Evolutionary conservation across 371 early-diverging fungal species (phyloP).

Genomic region (Dinochytrium kinnereticum): DNA sequence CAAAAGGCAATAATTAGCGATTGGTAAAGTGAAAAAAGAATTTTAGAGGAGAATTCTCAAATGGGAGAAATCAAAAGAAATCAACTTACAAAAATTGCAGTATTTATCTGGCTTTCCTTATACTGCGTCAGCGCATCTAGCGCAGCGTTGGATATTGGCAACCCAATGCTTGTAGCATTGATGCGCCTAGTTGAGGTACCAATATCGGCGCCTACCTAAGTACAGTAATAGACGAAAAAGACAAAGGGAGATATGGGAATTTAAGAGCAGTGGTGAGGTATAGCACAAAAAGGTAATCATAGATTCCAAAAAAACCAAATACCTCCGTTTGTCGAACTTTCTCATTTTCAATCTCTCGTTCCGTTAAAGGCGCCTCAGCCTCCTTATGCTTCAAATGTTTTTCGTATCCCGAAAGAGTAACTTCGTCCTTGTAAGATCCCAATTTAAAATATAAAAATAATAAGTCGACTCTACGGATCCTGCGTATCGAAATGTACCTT

Average conservation of each 20-base stretch:
- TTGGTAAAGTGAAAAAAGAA: neutral
- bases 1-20: neutral
- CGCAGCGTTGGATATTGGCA: constrained; percentile 57
- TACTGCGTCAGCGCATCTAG: constrained; percentile 65
- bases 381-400: constrained; percentile 71
- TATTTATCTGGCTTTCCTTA: constrained; percentile 58
- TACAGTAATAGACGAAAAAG: constrained; percentile 63
- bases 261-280: neutral
- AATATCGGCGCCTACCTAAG: constrained; percentile 57
- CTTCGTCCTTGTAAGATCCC: constrained; percentile 50
- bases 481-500: constrained; percentile 24
- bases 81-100: constrained; percentile 67
- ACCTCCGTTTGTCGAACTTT: neutral
- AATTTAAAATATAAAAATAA: constrained; percentile 35
- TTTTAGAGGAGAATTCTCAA: neutral
- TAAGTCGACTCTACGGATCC: neutral
- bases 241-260: neutral
- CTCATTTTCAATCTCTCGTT: constrained; percentile 77
- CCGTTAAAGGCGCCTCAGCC: constrained; percentile 81
- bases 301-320: no score
- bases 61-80: neutral
- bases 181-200: constrained; percentile 35
- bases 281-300: no score
- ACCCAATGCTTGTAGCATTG: constrained; percentile 66
- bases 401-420: constrained; percentile 75